Evolutionary conservation across 306 rosid species (phyloP), one percentile per base, ranked within the genome.

Genomic region (Acacia crassicarpa): DNA sequence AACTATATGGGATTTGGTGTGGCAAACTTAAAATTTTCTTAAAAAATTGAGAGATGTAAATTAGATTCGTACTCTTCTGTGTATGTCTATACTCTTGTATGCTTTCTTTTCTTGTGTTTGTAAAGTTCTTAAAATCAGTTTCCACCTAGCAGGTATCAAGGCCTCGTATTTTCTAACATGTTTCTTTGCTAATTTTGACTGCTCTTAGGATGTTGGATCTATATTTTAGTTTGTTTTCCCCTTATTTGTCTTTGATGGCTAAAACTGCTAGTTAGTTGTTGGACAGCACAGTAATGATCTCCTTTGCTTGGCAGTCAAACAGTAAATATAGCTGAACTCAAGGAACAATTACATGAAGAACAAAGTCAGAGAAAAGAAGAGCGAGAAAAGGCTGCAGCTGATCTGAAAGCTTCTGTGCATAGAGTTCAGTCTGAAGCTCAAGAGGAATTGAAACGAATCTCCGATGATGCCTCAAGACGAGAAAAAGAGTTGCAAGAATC

Each of bases 351-450:
- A 78, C 90, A 90, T 83, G 99, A 95, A 82, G 97, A 93, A 82
- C 88, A 88, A 69, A 89, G 84, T 33, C 95, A 90, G 83, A 88
- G 95, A 82, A 90, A 87, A 87, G 94, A 89, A 84, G 99, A 95
- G 78, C 91, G 98, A 72, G 97, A 91, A 86, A 93, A 90, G 87
- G 98, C 99, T 80, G 86, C 87, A 5, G 61, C 86, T 88, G 99
- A 95, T 87, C 81, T 95, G 78, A 95, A 93, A 82, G 83, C 97
- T 79, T 94, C 98, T 41, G 92, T 93, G 58, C 93, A 83, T 78
- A 95, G 89, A 90, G 91, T 86, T 79, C 97, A 93, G 67, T 85
- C 74, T 69, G 99, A 93, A 89, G 99, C 97, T 77, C 86, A 93
- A 77, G 95, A 91, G 77, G 99, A 93, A 84, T 68, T 89, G 68